Evolutionary conservation across 331 rosid genomes (phyloP), one percentile per base, ranked within the genome.

Genomic region (Quercus phellos): DNA sequence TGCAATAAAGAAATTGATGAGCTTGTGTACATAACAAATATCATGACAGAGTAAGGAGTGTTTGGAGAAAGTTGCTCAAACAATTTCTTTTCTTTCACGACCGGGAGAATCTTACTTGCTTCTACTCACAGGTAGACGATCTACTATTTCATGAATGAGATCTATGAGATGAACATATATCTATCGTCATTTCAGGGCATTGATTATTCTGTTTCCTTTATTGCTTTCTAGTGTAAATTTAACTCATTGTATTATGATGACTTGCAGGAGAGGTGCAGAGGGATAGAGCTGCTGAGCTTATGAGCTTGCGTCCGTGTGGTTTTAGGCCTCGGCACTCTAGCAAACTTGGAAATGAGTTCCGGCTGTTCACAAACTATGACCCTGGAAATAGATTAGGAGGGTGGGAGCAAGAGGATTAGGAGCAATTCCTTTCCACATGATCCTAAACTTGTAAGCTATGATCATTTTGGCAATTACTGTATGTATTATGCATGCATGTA

Each of bases 321-420:
- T 94, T 94, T 87, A 85, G 89, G 83, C 97, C 98, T 29, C 90
- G 66, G 58, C 98, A 94, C 79, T 70, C 91, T 8, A 90, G 88
- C 87, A 92, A 94, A 86, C 93, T 94, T 51, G 97, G 96, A 78
- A 94, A 94, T 77, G 97, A 91, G 85, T 94, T 94, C 82, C 73
- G 90, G 22, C 82, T 94, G 73, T 94, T 94, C 89, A 82, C 92
- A 11, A 92, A 85, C 83, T 94, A 94, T 61, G 90, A 94, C 83
- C 97, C 98, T 19, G 90, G 87, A 58, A 81, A 51, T 5, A 86
- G 97, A 88, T 77, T 94, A 80, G 97, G 94, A 80, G 91, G 94
- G 68, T 90, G 97, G 97, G 87, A 89, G 76, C 17, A 46, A 77
- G 67, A 61, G 80, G 84, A 87, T 56, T 89, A 87, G 85, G 72